Evolutionary conservation across 495 filamentous ascomycete genomes (phyloP), one percentile per base, ranked within the genome.

Genomic region (Penicillium canariense): DNA sequence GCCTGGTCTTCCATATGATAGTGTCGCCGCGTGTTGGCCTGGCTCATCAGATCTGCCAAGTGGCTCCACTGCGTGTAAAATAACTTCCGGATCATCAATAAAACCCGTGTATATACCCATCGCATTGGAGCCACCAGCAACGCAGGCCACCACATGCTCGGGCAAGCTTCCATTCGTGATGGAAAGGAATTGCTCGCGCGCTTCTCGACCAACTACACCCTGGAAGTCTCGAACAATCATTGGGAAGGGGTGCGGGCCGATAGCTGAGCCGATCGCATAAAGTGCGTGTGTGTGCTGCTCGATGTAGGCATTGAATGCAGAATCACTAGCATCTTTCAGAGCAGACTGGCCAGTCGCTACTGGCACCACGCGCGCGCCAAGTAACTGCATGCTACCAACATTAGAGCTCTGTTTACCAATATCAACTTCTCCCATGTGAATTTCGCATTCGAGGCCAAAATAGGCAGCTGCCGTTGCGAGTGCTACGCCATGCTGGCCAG

Each of bases 191-290:
- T 46, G 43, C 26, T 46, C 27, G 3, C 43, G 43, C 6, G 50
- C 50, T 18, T 53, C 51, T 32, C 23, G 40, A 11, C 92, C 92
- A 52, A 97, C 96, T 52, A 97, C 85, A 8, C 84, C 90, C 74
- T 97, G 92, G 83, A 97, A 96, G 0, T 91, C 96, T 39, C 92
- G 85, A 9, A 97, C 92, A 55, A 97, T 96, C 48, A 90, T 96
- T 1, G 92, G 92, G 84, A 95, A 96, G 3, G 92, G 92, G 58
- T 97, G 92, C 11, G 92, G 92, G 0, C 92, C 92, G 62, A 97
- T 96, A 27, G 92, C 92, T 10, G 89, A 94, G 23, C 92, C 92
- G 59, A 96, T 94, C 70, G 96, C 91, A 79, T 96, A 97, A 71
- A 96, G 92, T 0, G 92, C 96, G n/a, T 88, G 90, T 49, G 84